These are phyloP conservation scores for Arachis hypogaea DNA, from an alignment of 306 rosid genomes.

Conservation along the genomic window DNA sequence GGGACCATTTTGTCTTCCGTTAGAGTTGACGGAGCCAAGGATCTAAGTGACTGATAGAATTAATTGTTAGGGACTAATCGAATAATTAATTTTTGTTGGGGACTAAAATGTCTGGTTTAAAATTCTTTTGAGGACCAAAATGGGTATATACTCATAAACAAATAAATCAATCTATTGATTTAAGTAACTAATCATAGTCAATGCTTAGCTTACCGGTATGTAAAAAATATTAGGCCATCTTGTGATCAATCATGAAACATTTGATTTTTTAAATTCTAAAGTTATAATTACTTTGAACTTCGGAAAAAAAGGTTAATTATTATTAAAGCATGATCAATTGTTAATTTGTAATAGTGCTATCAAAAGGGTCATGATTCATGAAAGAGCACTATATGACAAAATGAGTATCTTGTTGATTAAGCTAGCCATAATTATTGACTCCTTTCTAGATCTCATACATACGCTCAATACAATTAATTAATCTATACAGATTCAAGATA, in stretches of 20 bases:
- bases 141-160: no score
- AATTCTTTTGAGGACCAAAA: no score
- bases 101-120: no score
- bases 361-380: neutral
- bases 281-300: neutral
- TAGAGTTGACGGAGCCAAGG: no score
- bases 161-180: neutral
- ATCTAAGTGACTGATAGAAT: no score
- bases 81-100: no score
- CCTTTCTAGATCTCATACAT: neutral
- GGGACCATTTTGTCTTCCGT: no score
- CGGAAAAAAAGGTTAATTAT: neutral
- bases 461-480: no score
- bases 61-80: no score
- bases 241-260: conserved; percentile 11
- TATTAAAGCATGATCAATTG: no score
- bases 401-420: neutral
- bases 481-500: neutral
- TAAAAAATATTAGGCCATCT: neutral
- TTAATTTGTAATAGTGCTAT: neutral
- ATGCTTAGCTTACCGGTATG: neutral
- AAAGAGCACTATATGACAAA: neutral
- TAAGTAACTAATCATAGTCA: neutral
- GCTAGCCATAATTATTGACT: neutral
- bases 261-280: neutral